Base-by-base conservation (phyloP, 768 basidiomycete genomes). In the Boletus vermiculosoides region DNA sequence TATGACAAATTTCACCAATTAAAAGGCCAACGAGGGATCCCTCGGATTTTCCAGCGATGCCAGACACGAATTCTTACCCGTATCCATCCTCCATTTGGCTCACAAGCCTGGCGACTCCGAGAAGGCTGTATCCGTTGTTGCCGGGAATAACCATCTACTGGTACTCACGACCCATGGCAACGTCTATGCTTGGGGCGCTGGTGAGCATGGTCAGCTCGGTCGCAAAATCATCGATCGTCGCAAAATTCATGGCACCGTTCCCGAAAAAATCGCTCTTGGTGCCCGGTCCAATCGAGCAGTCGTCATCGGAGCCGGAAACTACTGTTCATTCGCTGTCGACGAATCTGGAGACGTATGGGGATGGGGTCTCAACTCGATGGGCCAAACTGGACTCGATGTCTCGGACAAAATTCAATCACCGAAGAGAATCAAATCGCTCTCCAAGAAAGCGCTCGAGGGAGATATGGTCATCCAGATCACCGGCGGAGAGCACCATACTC, bases 351-450 rank as follows among this genome's bases (percentile, higher is more conserved):
- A 81, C 48, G 89, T 96, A 10, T 98, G 88, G 86, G 93, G 85
- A 13, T 98, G 96, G 96, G 96, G 96, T n/a, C 77, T 94, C 57
- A 97, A 98, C 72, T 91, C 78, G 73, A 90, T 81, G 87, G 94
- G 88, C 30, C 90, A 92, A 72, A 84, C 83, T 1, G 90, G 90
- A 33, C 86, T 88, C 0, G 78, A 76, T 9, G 68, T 72, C 58
- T 64, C 66, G 77, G 76, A 70, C 46, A 77, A 86, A 52, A 81
- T 92, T 15, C 80, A 82, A 55, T 72, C 82, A 0, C 91, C 91
- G 1, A 80, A 76, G 62, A 83, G 79, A 52, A 84, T 94, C n/a
- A 71, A 78, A 47, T 76, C 80, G 7, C 80, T 94, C 10, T 81
- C 83, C 74, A 84, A 81, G 63, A 73, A 77, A 40, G 80, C 81